Conservation (phyloP, 306 rosid species). For the Hippophae tibetana region DNA sequence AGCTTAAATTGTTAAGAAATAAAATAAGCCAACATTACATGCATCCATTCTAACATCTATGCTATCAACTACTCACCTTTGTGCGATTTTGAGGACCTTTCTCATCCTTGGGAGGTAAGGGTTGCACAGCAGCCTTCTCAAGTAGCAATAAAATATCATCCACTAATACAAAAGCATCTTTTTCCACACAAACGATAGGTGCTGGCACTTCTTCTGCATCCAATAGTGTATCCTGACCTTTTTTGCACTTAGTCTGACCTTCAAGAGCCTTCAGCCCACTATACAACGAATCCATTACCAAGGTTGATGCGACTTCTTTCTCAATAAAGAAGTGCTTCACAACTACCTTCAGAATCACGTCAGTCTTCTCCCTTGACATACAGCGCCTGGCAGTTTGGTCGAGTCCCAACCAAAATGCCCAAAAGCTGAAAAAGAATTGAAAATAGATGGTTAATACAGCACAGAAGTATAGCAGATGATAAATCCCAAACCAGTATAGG, state of each 20-base stretch:
- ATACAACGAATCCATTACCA: conserved; percentile 95
- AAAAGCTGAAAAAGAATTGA: conserved; percentile 44
- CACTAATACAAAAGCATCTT: conserved; percentile 77
- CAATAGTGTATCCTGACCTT: conserved; percentile 45
- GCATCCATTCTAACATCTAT: not conserved
- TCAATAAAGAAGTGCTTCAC: conserved; percentile 92
- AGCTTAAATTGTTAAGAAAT: not conserved
- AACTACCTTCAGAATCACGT: conserved; percentile 75
- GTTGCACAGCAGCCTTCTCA: conserved; percentile 93
- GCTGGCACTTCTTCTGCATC: conserved; percentile 85
- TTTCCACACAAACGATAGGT: conserved; percentile 84
- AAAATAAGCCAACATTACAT: too few species aligned
- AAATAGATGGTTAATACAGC: conserved; percentile 17
- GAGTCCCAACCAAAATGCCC: conserved; percentile 84
- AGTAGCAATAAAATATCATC: conserved; percentile 80
- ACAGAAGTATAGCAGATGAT: not conserved
- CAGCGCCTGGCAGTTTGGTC: conserved; percentile 79
- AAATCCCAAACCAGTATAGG: not conserved
- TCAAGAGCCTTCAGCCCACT: conserved; percentile 98
- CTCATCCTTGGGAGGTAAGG: conserved; percentile 97
- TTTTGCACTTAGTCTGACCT: conserved; percentile 61
- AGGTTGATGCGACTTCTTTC: conserved; percentile 94
- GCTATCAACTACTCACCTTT: conserved; percentile 43
- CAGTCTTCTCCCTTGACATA: conserved; percentile 90
- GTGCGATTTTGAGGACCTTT: conserved; percentile 99